Percentiles rank a stretch among this genome's conserved stretches.
phyloP scores from a whole-genome alignment of 257 asterid species.

The Capsicum baccatum region DNA sequence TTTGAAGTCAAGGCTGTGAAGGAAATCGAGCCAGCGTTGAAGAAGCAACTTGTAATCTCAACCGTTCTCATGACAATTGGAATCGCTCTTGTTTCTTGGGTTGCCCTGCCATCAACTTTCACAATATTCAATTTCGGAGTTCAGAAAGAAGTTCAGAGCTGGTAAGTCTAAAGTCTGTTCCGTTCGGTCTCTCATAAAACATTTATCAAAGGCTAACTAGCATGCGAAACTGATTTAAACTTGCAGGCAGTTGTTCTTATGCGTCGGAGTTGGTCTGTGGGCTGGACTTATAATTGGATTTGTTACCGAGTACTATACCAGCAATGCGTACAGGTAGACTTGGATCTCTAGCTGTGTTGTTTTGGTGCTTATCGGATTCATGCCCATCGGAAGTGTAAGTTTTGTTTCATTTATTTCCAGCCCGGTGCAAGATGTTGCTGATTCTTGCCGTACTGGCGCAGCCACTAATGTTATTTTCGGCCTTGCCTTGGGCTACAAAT shows the following conservation, averaged over 20 bases:
- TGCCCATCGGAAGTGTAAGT: not conserved
- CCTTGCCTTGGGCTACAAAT: slow-evolving; percentile 89
- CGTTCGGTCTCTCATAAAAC: not conserved
- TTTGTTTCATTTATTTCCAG: slow-evolving; percentile 42
- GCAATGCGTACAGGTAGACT: slow-evolving; percentile 75
- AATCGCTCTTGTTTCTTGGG: slow-evolving; percentile 62
- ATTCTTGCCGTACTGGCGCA: slow-evolving; percentile 92
- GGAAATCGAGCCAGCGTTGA: slow-evolving; percentile 80
- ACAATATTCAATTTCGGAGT: slow-evolving; percentile 74
- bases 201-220: slow-evolving; percentile 13
- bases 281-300: slow-evolving; percentile 85
- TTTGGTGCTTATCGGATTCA: not conserved
- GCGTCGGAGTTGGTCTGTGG: slow-evolving; percentile 87
- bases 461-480: slow-evolving; percentile 87
- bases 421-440: slow-evolving; percentile 94
- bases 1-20: slow-evolving; percentile 68
- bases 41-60: slow-evolving; percentile 78
- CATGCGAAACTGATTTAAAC: not conserved
- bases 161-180: slow-evolving; percentile 51
- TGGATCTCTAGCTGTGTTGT: slow-evolving; percentile 12
- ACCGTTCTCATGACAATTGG: slow-evolving; percentile 71
- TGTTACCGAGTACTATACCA: slow-evolving; percentile 73
- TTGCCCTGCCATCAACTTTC: slow-evolving; percentile 71
- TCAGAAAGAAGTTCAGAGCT: slow-evolving; percentile 72
- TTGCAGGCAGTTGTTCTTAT: slow-evolving; percentile 71